Base-by-base conservation (phyloP, 2,329 filamentous ascomycete species). In the Akanthomyces dipterigenus region DNA sequence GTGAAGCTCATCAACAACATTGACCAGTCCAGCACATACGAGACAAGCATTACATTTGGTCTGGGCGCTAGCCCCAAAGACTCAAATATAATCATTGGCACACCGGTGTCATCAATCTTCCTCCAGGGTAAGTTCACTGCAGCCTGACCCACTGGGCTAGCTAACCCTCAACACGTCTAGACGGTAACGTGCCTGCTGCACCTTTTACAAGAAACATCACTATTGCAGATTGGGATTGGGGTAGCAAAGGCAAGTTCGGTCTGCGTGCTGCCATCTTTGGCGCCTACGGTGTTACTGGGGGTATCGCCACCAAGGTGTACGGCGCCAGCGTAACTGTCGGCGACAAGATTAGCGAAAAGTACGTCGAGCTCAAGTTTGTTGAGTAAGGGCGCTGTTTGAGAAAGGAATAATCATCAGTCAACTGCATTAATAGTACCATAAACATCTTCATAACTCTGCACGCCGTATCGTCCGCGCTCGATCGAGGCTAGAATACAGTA, bases 1-100 rank as follows among this genome's bases (percentile, higher is more conserved):
- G 49, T 54, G 22, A 53, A 38, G 16, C 48, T 60, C 38, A 24
- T 54, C 57, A 60, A 60, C 28, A 60, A 60, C 20, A 60, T 60
- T 40, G 49, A 60, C 40, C 48, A 53, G 57, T 45, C 49, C 3
- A 60, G n/a, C 28, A 45, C 38, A 34, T 60, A 59, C 26, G 38
- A 60, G 14, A 38, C 42, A 8, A 38, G 46, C 20, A 60, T 60
- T n/a, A 38, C 36, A 1, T 53, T 60, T 46, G 48, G 57, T 2
- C 26, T 45, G 8, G 57, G 57, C 3, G 12, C 20, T 1, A 20
- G 3, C 3, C 46, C 46, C 8, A 5, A n/a, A 2, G 57, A 22
- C 14, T 8, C 48, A 5, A 54, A 20, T 5, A 20, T 2, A 4
- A 3, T 45, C 8, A 36, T 60, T n/a, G 57, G 57, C 38, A n/a